Percentiles rank a stretch among this genome's conserved stretches.
These are phyloP conservation scores for Rhizophagus clarus DNA, from an alignment of 192 early-diverging fungal genomes.

Conservation along the genomic window DNA sequence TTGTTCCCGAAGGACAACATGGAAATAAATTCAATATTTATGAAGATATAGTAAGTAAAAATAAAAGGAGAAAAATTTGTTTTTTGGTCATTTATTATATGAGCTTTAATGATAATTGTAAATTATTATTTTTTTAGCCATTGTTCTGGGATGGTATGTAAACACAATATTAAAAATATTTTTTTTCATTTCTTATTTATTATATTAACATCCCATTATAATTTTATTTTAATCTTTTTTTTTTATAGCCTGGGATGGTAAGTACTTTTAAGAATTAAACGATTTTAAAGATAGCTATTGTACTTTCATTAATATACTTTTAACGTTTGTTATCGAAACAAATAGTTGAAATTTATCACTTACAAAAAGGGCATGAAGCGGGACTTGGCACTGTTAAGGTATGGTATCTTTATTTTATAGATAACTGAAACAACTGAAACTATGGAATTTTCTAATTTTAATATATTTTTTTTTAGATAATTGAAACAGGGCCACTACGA, in stretches of 20 bases:
- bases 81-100: slow-evolving; percentile 40
- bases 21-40: slow-evolving; percentile 82
- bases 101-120: background rate
- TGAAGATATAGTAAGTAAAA: slow-evolving; percentile 71
- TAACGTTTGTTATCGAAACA: slow-evolving; percentile 33
- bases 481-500: slow-evolving; percentile 81
- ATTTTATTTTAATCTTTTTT: slow-evolving; percentile 13
- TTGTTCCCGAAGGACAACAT: slow-evolving; percentile 52
- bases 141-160: slow-evolving; percentile 56
- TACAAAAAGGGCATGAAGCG: slow-evolving; percentile 79
- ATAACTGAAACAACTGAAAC: background rate
- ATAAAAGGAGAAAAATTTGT: background rate
- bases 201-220: no score
- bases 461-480: slow-evolving; percentile 36
- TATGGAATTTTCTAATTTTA: background rate
- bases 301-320: background rate
- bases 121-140: slow-evolving; percentile 37
- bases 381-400: slow-evolving; percentile 54
- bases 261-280: background rate
- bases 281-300: background rate
- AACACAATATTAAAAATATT: slow-evolving; percentile 1
- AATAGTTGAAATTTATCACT: slow-evolving; percentile 88
- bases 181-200: slow-evolving; percentile 11
- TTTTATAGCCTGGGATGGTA: slow-evolving; percentile 47
- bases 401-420: background rate